Base-by-base conservation (phyloP, 2,329 filamentous ascomycete species). In the Penicillium sp. region DNA sequence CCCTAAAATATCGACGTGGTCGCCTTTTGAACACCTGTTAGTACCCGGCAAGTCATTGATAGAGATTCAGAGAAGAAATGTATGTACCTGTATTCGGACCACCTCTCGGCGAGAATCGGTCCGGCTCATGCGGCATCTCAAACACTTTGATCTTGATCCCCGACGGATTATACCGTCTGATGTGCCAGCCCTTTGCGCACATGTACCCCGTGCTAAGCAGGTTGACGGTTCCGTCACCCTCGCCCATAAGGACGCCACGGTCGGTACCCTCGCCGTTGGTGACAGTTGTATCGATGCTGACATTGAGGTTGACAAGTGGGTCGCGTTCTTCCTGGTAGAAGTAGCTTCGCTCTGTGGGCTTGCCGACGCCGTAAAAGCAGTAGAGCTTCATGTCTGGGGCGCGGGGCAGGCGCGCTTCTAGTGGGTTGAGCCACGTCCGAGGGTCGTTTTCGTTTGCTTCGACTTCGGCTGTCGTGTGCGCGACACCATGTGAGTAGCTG, bases 111-210 rank as follows among this genome's bases (percentile, higher is more conserved):
- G 89, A 94, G 76, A 97, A 99, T 19, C 92, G 82, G 70, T 97
- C 94, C 1, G 95, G 95, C 72, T 98, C 93, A 73, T 99, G 95
- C 1, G 90, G 91, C 95, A 99, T 99, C 81, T 99, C 95, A 64
- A 90, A 93, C 0, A 93, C 91, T 46, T 88, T 96, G 65, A 99
- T 82, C 70, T 92, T 88, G 35, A 90, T 85, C 2, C 90, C 89
- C 0, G 92, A 90, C 0, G 95, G 95, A 71, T 99, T 99, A 76
- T 96, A 99, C 41, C 95, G 86, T 77, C 92, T 93, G 77, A 97
- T 91, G 61, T 89, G 88, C 95, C 95, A 99, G 3, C 95, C 95
- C 70, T 90, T 92, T 69, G 92, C 90, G 76, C 95, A 99, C 95
- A 99, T 98, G 76, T 98, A 99, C 2, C 94, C 95, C 0, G 88